Conservation (phyloP, 768 basidiomycete species). For the Macrocybe gigantea region DNA sequence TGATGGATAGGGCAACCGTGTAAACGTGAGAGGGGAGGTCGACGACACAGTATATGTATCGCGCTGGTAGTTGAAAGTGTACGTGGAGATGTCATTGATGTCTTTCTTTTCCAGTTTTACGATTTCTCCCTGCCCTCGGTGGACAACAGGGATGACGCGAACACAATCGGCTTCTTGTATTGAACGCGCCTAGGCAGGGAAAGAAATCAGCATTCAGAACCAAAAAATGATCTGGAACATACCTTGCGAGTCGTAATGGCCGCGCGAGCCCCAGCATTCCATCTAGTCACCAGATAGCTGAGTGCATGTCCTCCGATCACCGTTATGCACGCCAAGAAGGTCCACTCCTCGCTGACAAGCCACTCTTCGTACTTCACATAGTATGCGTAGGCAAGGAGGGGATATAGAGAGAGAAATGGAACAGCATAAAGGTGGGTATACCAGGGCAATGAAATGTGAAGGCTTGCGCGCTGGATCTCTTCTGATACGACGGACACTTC, state of each 20-base stretch:
- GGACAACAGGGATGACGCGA: slow-evolving; percentile 70
- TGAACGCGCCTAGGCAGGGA: slow-evolving; percentile 44
- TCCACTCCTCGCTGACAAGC: slow-evolving; percentile 95
- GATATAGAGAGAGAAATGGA: slow-evolving; percentile 79
- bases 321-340: slow-evolving; percentile 84
- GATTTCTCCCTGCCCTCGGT: slow-evolving; percentile 88
- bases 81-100: slow-evolving; percentile 51
- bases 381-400: slow-evolving; percentile 86
- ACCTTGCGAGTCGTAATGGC: slow-evolving; percentile 79
- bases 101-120: slow-evolving; percentile 66
- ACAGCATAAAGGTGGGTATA: slow-evolving; percentile 66
- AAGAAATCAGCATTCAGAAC: slow-evolving; percentile 1
- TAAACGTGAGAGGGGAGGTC: slow-evolving; percentile 56
- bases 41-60: slow-evolving; percentile 81
- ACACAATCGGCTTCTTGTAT: slow-evolving; percentile 75
- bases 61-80: slow-evolving; percentile 90
- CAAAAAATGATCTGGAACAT: slow-evolving; percentile 1
- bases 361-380: slow-evolving; percentile 86
- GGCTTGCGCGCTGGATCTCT: slow-evolving; percentile 62
- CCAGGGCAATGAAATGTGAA: slow-evolving; percentile 65
- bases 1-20: slow-evolving; percentile 84
- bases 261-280: slow-evolving; percentile 77
- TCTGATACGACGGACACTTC: slow-evolving; percentile 52
- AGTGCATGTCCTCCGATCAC: slow-evolving; percentile 87
- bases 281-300: slow-evolving; percentile 86